Conservation (phyloP, 2,329 filamentous ascomycete genomes). For the Phaeosphaeria sp. region DNA sequence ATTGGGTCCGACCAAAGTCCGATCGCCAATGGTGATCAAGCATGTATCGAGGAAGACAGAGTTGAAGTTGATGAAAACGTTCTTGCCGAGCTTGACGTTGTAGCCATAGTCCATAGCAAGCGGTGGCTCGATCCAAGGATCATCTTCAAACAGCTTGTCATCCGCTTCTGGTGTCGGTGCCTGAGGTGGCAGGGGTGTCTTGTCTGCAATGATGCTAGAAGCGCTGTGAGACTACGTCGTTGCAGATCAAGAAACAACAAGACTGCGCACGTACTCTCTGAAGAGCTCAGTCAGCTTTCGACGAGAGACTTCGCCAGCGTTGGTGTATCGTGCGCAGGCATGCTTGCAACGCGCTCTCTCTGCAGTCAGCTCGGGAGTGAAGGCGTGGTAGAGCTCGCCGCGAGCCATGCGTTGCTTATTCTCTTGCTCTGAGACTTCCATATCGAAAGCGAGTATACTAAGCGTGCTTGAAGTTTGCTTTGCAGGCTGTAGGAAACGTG, state of each 20-base stretch:
- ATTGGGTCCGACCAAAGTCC: constrained; percentile 80
- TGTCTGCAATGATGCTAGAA: constrained; percentile 67
- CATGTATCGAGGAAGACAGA: constrained; percentile 80
- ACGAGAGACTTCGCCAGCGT: constrained; percentile 64
- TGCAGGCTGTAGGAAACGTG: not conserved
- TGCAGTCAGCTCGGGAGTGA: constrained; percentile 71
- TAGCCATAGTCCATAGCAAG: constrained; percentile 79
- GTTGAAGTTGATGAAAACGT: constrained; percentile 79
- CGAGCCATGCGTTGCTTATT: constrained; percentile 62
- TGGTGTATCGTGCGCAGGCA: constrained; percentile 71
- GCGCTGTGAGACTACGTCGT: constrained; percentile 14
- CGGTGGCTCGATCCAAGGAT: constrained; percentile 74
- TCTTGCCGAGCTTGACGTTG: constrained; percentile 73
- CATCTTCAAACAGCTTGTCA: constrained; percentile 66
- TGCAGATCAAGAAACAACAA: not conserved
- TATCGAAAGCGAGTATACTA: constrained; percentile 2
- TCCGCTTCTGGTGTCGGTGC: constrained; percentile 68
- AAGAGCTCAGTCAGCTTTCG: constrained; percentile 71
- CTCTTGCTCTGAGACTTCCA: constrained; percentile 33
- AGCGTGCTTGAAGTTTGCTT: not conserved
- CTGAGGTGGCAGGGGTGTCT: constrained; percentile 67
- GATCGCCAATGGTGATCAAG: constrained; percentile 74
- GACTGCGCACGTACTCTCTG: constrained; percentile 67
- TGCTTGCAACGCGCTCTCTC: constrained; percentile 68
- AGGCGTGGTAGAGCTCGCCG: constrained; percentile 77